Percentiles rank a stretch among this genome's conserved stretches.
Conservation (phyloP, 1,139 yeast genomes). For the Suhomyces taliae region DNA sequence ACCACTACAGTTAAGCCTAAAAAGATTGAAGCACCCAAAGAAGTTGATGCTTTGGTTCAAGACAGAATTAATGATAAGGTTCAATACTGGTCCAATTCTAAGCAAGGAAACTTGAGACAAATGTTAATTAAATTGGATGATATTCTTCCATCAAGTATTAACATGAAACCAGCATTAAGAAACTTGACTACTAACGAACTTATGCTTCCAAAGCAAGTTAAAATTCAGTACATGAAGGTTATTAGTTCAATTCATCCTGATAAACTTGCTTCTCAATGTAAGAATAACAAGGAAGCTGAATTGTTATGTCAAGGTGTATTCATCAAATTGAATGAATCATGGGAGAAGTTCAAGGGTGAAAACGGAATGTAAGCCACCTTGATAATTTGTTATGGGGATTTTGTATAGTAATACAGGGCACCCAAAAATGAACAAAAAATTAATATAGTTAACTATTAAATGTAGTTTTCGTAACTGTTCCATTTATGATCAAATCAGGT, state of each 20-base stretch:
- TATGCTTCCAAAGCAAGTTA: slow-evolving; percentile 89
- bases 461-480: no score
- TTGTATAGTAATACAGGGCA: no score
- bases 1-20: slow-evolving; percentile 18
- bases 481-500: no score
- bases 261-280: slow-evolving; percentile 52
- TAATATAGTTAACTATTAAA: no score
- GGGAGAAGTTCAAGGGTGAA: slow-evolving; percentile 79
- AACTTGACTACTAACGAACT: slow-evolving; percentile 60
- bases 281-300: slow-evolving; percentile 61
- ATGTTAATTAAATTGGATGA: slow-evolving; percentile 22
- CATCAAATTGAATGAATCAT: slow-evolving; percentile 78
- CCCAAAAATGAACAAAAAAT: no score
- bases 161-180: slow-evolving; percentile 16
- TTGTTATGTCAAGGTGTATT: slow-evolving; percentile 89
- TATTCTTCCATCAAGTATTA: slow-evolving; percentile 20
- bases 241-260: slow-evolving; percentile 95
- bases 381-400: background rate
- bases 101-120: slow-evolving; percentile 22
- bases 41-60: slow-evolving; percentile 15
- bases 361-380: slow-evolving; percentile 24
- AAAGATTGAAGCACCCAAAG: slow-evolving; percentile 6
- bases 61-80: slow-evolving; percentile 16
- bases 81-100: slow-evolving; percentile 20
- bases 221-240: slow-evolving; percentile 86